Conservation (phyloP, 257 asterid species). For the Sherardia arvensis region DNA sequence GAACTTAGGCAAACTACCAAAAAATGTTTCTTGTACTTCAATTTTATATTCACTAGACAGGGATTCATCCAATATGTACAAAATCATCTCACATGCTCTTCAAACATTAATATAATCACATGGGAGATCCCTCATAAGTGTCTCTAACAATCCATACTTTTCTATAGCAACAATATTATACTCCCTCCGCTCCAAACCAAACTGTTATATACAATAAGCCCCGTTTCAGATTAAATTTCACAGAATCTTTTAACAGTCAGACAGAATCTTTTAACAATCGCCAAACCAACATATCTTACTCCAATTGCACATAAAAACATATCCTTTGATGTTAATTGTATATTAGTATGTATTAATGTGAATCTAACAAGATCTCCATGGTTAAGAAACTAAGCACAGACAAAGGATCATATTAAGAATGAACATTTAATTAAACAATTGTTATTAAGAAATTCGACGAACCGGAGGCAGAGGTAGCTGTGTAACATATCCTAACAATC, state of each 20-base stretch:
- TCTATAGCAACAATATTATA: background rate
- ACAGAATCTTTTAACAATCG: too few species aligned
- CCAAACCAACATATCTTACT: background rate
- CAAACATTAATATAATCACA: background rate
- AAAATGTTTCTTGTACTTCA: background rate
- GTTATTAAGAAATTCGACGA: background rate
- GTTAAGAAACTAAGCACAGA: too few species aligned
- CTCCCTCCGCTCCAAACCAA: background rate
- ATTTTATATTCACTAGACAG: conserved; percentile 1
- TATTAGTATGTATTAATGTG: too few species aligned
- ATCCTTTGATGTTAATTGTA: too few species aligned
- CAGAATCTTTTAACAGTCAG: background rate
- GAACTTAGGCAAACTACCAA: background rate
- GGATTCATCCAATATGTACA: conserved; percentile 3
- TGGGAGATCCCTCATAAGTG: background rate
- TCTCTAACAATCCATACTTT: background rate
- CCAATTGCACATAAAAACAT: too few species aligned
- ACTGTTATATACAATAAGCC: background rate
- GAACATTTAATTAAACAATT: too few species aligned
- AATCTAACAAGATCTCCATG: background rate
- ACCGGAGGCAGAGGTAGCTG: conserved; percentile 92
- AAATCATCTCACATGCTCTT: background rate
- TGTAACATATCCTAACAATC: conserved; percentile 85
- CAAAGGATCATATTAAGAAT: too few species aligned
- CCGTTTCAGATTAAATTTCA: too few species aligned